Percentiles rank a stretch among this genome's conserved stretches.
These are phyloP conservation scores for Skeletonema costatum DNA, from an alignment of 108 stramenopile genomes.

Conservation along the genomic window DNA sequence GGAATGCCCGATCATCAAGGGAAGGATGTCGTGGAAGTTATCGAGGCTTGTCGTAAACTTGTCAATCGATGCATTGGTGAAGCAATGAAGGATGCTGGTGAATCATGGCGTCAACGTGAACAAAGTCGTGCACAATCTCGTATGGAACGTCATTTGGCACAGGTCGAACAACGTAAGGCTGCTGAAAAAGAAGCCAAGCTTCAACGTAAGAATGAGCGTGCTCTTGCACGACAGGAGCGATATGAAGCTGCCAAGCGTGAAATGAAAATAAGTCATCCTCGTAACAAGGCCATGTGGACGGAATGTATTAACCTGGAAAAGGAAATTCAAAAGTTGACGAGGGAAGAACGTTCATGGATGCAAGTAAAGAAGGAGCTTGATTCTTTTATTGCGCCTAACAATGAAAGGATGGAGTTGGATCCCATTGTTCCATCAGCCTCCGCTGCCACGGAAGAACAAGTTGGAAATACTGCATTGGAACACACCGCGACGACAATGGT, in stretches of 20 bases:
- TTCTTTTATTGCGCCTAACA: conserved; percentile 3
- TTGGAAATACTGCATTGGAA: conserved; percentile 25
- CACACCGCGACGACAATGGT: conserved; percentile 29
- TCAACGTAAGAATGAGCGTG: conserved; percentile 33
- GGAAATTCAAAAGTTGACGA: conserved; percentile 47
- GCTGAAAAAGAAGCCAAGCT: conserved; percentile 7
- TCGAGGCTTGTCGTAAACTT: conserved; percentile 40
- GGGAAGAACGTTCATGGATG: conserved; percentile 47
- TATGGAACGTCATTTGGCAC: conserved; percentile 4
- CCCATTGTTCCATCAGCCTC: background rate
- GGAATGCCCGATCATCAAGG: conserved; percentile 33
- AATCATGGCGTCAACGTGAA: conserved; percentile 39
- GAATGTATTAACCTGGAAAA: conserved; percentile 41
- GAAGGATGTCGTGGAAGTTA: conserved; percentile 41
- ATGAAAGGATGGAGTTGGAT: conserved; percentile 43
- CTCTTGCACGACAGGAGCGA: conserved; percentile 15
- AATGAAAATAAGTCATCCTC: conserved; percentile 29
- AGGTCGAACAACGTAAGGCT: conserved; percentile 19
- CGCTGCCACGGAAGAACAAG: background rate
- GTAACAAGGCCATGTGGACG: conserved; percentile 52
- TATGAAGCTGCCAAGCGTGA: conserved; percentile 31
- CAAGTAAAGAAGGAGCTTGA: conserved; percentile 33
- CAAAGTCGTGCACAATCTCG: conserved; percentile 1
- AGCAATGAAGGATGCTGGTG: conserved; percentile 26
- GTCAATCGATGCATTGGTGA: conserved; percentile 25